Evolutionary conservation across 2,329 filamentous ascomycete species (phyloP).

Genomic region (Colletotrichum lindemuthianum): DNA sequence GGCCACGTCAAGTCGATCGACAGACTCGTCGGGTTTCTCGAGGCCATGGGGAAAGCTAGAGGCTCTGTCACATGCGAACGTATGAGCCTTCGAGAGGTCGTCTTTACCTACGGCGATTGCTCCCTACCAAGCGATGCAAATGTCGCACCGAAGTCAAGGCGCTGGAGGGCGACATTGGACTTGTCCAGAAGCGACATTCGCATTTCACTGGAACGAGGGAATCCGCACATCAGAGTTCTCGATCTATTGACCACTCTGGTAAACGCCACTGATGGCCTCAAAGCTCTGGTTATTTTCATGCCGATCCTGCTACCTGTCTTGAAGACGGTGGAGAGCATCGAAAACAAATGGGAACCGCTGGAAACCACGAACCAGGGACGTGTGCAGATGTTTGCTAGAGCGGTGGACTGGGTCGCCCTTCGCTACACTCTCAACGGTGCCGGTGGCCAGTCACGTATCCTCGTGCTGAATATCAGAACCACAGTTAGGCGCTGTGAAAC

Average conservation of each 20-base stretch:
- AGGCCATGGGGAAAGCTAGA: conserved; percentile 68
- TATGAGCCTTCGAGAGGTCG: conserved; percentile 70
- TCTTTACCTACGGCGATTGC: conserved; percentile 72
- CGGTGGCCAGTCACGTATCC: conserved; percentile 43
- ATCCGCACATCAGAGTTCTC: conserved; percentile 73
- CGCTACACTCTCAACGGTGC: conserved; percentile 57
- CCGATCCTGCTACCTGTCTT: conserved; percentile 73
- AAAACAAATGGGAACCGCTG: conserved; percentile 60
- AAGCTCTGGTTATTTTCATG: conserved; percentile 63
- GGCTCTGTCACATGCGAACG: conserved; percentile 66
- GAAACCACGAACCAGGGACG: conserved; percentile 54
- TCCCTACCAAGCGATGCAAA: conserved; percentile 37
- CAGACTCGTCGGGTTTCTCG: conserved; percentile 75
- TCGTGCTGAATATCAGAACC: conserved; percentile 65
- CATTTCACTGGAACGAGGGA: conserved; percentile 68
- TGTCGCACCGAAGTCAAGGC: conserved; percentile 36
- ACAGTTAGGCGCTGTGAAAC: conserved; percentile 57
- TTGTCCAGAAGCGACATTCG: conserved; percentile 64
- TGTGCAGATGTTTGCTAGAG: conserved; percentile 62
- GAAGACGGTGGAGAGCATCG: conserved; percentile 68
- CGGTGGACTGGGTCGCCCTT: conserved; percentile 67
- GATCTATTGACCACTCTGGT: conserved; percentile 68
- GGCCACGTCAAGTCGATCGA: conserved; percentile 73
- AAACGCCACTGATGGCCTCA: conserved; percentile 64
- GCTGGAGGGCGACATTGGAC: conserved; percentile 67